Evolutionary conservation across 148 eudicot species (phyloP).

Genomic region (Camellia granthamiana): DNA sequence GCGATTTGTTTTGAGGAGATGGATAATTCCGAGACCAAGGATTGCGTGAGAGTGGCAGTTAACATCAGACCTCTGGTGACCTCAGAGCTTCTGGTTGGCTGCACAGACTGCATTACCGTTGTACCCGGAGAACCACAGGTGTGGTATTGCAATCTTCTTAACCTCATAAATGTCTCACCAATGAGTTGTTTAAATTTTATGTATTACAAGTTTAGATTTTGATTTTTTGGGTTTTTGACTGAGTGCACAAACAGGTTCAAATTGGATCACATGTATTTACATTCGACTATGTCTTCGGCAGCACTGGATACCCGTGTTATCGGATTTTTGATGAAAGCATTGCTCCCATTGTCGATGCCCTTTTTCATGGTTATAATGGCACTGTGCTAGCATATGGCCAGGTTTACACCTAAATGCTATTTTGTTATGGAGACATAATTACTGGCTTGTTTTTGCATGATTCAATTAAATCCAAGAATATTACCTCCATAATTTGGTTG

Average conservation of each 20-base stretch:
- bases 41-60: slow-evolving; percentile 74
- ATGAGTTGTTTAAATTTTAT: not conserved
- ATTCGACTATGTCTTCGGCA: slow-evolving; percentile 75
- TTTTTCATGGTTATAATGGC: slow-evolving; percentile 78
- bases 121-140: slow-evolving; percentile 78
- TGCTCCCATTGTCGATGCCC: slow-evolving; percentile 67
- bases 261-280: slow-evolving; percentile 80
- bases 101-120: slow-evolving; percentile 65
- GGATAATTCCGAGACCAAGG: slow-evolving; percentile 43
- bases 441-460: not conserved
- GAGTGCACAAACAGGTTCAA: slow-evolving; percentile 54
- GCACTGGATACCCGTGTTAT: slow-evolving; percentile 43
- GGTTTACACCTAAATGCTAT: slow-evolving; percentile 30
- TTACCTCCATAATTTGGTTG: not conserved
- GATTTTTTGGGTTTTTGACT: not conserved
- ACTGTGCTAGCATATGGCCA: slow-evolving; percentile 92
- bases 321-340: slow-evolving; percentile 65
- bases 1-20: slow-evolving; percentile 20
- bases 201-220: not conserved
- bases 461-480: not conserved
- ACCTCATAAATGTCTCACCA: not conserved
- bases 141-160: not conserved
- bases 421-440: not conserved
- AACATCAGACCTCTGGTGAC: slow-evolving; percentile 74
- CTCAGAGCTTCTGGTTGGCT: slow-evolving; percentile 61